Evolutionary conservation across 768 basidiomycete species (phyloP).

Genomic region (Astraeus odoratus): DNA sequence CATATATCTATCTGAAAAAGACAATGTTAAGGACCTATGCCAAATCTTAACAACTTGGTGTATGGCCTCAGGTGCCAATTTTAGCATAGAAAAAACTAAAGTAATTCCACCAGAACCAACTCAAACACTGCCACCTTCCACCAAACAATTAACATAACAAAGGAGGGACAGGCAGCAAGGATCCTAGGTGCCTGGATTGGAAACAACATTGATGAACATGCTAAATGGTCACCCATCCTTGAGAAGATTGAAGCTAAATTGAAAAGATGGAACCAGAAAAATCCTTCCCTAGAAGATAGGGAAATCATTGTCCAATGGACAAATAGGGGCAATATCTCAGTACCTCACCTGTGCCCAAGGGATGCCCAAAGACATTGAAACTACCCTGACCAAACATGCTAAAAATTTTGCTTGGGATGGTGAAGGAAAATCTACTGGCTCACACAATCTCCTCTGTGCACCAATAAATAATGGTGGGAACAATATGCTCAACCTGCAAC

Average conservation of each 20-base stretch:
- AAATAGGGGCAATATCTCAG: constrained; percentile 17
- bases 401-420: constrained; percentile 15
- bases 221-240: constrained; percentile 10
- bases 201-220: constrained; percentile 8
- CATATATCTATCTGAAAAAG: constrained; percentile 7
- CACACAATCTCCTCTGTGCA: not conserved
- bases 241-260: constrained; percentile 16
- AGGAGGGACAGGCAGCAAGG: constrained; percentile 10
- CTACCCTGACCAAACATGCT: constrained; percentile 7
- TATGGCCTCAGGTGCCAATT: not conserved
- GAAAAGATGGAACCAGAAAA: constrained; percentile 1
- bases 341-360: constrained; percentile 25
- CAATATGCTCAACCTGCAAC: not conserved
- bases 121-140: not conserved
- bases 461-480: not conserved
- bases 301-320: constrained; percentile 14
- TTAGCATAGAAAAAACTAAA: not conserved
- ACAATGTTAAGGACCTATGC: constrained; percentile 18
- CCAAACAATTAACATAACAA: not conserved
- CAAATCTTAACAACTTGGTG: constrained; percentile 33
- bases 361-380: constrained; percentile 18
- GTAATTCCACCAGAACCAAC: not conserved
- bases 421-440: not conserved
- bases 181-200: constrained; percentile 20
- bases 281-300: constrained; percentile 14